Conservation (phyloP, 176 grass and related monocot genomes). For the Phyllostachys edulis region DNA sequence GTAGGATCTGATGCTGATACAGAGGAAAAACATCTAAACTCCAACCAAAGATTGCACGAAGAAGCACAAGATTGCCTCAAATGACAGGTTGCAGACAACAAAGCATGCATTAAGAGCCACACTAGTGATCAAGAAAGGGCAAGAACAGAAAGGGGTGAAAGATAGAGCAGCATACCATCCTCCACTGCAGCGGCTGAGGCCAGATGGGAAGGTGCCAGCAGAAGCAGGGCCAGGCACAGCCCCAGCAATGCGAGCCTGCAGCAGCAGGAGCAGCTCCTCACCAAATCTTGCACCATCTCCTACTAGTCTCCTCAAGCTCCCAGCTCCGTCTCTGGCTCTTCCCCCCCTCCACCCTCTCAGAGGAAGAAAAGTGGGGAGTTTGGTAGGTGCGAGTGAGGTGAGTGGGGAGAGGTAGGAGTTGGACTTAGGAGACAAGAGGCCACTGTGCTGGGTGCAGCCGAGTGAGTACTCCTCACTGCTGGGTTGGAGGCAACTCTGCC, state of each 20-base stretch:
- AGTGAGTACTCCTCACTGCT: neutral
- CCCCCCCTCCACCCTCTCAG: neutral
- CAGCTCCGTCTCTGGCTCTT: neutral
- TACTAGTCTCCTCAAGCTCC: neutral
- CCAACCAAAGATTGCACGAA: neutral
- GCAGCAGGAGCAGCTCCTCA: neutral
- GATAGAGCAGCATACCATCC: conserved; percentile 58
- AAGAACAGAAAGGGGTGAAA: neutral
- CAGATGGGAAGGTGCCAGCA: conserved; percentile 35
- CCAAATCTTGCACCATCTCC: conserved; percentile 30
- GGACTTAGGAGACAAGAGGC: neutral
- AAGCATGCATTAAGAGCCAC: neutral
- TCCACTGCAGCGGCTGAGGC: conserved; percentile 56
- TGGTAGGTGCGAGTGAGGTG: neutral
- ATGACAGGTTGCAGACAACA: neutral
- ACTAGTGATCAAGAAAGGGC: neutral
- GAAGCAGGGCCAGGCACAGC: conserved; percentile 40
- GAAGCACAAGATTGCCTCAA: neutral
- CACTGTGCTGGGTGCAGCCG: neutral
- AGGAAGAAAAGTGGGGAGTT: neutral
- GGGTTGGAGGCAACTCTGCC: conserved; percentile 15
- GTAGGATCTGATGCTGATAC: conserved; percentile 10
- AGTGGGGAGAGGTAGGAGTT: neutral
- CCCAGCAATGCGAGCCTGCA: conserved; percentile 30
- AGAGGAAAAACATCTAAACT: neutral